Conservation (phyloP, 306 rosid genomes). For the Fragaria vesca region DNA sequence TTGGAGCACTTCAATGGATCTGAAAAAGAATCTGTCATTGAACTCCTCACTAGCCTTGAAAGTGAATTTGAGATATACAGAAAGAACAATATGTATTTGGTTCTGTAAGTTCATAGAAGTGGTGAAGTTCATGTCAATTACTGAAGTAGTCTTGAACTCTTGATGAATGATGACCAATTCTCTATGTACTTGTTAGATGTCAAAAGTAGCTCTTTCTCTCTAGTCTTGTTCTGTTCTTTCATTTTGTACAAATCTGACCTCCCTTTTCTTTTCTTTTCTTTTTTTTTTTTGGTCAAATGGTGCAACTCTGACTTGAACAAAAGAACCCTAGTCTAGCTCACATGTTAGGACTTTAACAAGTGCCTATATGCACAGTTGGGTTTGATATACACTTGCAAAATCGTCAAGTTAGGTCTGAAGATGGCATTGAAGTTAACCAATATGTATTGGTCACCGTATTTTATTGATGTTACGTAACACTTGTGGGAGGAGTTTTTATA, state of each 20-base stretch:
- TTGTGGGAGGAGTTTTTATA: constrained; percentile 69
- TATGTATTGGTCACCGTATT: too few relatives aligned
- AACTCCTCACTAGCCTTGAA: constrained; percentile 57
- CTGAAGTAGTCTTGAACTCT: neutral
- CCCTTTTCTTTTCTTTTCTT: too few relatives aligned
- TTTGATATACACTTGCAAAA: too few relatives aligned
- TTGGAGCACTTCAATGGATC: constrained; percentile 64
- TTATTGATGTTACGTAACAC: too few relatives aligned
- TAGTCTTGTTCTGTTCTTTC: neutral
- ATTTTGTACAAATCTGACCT: too few relatives aligned
- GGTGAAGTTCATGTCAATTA: neutral
- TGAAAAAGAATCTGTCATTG: constrained; percentile 47
- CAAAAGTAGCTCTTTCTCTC: neutral
- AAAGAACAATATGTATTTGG: constrained; percentile 12
- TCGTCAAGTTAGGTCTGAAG: too few relatives aligned
- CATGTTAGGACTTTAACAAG: too few relatives aligned
- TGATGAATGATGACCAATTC: neutral
- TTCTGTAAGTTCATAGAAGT: neutral
- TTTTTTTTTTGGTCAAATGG: too few relatives aligned
- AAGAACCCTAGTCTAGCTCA: too few relatives aligned
- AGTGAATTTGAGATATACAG: constrained; percentile 60
- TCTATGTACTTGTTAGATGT: neutral
- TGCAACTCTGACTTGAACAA: too few relatives aligned
- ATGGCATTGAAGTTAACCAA: too few relatives aligned
- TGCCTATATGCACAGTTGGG: too few relatives aligned